Conservation (phyloP, 371 early-diverging fungal genomes). For the Apophysomyces trapeziformis region DNA sequence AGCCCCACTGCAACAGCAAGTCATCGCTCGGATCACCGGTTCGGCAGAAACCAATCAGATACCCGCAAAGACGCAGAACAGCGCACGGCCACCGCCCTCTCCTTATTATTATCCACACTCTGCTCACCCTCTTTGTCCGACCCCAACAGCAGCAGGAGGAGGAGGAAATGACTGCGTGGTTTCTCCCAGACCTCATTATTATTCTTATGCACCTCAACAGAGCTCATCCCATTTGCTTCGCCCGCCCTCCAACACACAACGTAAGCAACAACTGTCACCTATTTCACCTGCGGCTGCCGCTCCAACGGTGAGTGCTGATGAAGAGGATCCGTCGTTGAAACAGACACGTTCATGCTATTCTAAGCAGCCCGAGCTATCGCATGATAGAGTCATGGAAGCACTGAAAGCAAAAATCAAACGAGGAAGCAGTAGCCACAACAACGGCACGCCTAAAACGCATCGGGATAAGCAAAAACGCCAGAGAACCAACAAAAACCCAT, state of each 20-base stretch:
- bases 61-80: conserved; percentile 4
- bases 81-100: conserved; percentile 14
- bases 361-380: conserved; percentile 20
- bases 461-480: not conserved
- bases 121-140: conserved; percentile 45
- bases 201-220: conserved; percentile 14
- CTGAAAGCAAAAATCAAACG: conserved; percentile 51
- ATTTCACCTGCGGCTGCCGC: conserved; percentile 17
- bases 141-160: conserved; percentile 13
- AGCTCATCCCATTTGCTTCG: conserved; percentile 9
- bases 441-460: not conserved
- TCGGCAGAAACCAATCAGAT: not conserved
- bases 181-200: not conserved
- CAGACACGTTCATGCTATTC: conserved; percentile 20
- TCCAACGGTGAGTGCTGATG: not conserved
- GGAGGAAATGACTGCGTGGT: not conserved
- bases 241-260: not conserved
- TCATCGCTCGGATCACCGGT: conserved; percentile 42
- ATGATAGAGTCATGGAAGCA: conserved; percentile 52
- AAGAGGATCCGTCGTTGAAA: conserved; percentile 11
- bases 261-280: conserved; percentile 18
- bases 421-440: conserved; percentile 17
- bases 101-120: conserved; percentile 38
- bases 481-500: conserved; percentile 1
- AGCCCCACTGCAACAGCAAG: conserved; percentile 40